Base-by-base conservation (phyloP, 768 basidiomycete species). In the Infundibulicybe gibba region DNA sequence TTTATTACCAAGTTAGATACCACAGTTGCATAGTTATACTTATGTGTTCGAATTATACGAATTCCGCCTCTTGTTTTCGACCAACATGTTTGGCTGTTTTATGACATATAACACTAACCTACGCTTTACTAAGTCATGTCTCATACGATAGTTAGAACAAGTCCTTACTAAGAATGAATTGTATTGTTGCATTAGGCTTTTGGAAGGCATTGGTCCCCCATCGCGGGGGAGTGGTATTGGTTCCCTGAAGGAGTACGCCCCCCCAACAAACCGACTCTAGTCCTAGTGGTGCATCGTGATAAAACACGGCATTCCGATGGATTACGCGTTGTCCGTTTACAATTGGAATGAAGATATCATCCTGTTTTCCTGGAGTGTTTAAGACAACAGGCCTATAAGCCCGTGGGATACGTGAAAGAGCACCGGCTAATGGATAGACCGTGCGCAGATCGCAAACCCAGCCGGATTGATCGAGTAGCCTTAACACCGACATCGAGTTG, bases 361-460 rank as follows among this genome's bases (percentile, higher is more conserved):
- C 78, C 49, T 76, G 80, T 49, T 66, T 43, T 5, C 90, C 90
- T 0, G 88, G 87, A 0, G 84, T 86, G 56, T 91, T 92, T 43
- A 92, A 72, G 34, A 62, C 58, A 17, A 91, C 80, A 1, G 78
- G 90, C 90, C 90, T 88, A 93, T 33, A 60, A 68, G 0, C 88
- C 89, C 3, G 64, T 52, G 0, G 67, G 58, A 64, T 80, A 92
- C 1, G 48, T 57, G 70, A 89, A 92, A 0, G 84, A 71, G 0
- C 87, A 87, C 4, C 90, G 76, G 11, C 81, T 87, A 17, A 92
- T 69, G 1, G 87, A 90, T 17, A 90, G 68, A 0, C 90, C 90
- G 56, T 90, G 92, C 0, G 61, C 61, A 0, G 72, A 41, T 85
- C 75, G 61, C 90, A 92, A 5, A 79, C 72, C 0, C 72, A 0